phyloP scores from a whole-genome alignment of 2,329 filamentous ascomycete genomes.

The Cryphonectria naterciae region DNA sequence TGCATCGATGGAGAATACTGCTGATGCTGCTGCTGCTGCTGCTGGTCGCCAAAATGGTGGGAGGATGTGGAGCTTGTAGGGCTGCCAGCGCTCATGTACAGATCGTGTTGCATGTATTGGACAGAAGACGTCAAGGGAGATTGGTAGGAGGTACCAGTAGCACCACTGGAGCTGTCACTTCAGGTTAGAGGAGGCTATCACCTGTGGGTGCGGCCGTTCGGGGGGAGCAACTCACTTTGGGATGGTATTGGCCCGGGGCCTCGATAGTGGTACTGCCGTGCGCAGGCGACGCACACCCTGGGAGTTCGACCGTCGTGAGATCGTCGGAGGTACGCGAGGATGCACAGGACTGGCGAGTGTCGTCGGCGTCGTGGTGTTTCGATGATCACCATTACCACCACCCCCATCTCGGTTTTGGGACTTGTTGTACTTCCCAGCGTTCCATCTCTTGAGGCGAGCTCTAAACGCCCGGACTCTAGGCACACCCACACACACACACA shows the following conservation, averaged over 20 bases:
- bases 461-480: conserved; percentile 51
- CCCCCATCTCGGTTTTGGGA: background rate
- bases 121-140: background rate
- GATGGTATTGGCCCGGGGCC: background rate
- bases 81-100: background rate
- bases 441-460: conserved; percentile 52
- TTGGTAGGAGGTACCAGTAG: background rate
- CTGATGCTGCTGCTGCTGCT: background rate
- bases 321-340: background rate
- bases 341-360: background rate
- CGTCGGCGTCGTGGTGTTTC: background rate
- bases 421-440: conserved; percentile 50
- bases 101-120: background rate
- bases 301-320: background rate
- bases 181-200: background rate
- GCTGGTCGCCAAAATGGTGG: background rate
- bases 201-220: background rate
- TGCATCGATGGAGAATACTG: background rate
- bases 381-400: background rate
- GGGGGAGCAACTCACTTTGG: background rate
- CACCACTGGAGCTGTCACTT: background rate
- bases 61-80: background rate
- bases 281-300: background rate
- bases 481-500: background rate
- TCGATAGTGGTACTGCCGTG: background rate